Evolutionary conservation across 2,329 filamentous ascomycete genomes (phyloP).

Genomic region (Cordyceps fumosorosea): DNA sequence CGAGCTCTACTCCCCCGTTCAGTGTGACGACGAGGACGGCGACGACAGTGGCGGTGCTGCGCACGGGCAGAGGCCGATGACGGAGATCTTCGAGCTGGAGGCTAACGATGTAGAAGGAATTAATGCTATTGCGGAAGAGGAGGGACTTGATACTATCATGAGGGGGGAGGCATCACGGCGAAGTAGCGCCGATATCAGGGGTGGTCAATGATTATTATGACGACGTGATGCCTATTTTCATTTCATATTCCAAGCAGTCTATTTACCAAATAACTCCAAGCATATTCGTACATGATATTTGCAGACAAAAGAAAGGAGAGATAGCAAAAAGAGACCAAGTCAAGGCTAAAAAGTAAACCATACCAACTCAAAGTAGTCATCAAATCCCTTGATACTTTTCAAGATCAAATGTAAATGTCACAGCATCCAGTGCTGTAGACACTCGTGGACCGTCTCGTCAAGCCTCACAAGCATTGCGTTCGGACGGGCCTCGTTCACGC

Average conservation of each 20-base stretch:
- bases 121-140: no score
- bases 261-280: constrained; percentile 6
- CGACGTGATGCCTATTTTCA: no score
- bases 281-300: constrained; percentile 13
- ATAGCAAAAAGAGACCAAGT: constrained; percentile 7
- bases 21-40: background rate
- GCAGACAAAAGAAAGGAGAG: constrained; percentile 13
- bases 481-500: constrained; percentile 25
- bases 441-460: background rate
- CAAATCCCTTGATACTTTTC: background rate
- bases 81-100: constrained; percentile 2
- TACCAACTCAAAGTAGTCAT: background rate
- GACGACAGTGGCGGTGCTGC: background rate
- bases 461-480: no score
- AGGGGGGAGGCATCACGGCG: no score
- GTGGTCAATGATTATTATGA: no score
- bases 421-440: background rate
- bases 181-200: no score
- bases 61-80: background rate
- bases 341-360: constrained; percentile 8
- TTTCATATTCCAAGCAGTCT: constrained; percentile 6
- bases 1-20: constrained; percentile 42
- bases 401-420: background rate
- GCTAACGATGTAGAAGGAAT: background rate
- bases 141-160: no score